Conservation (phyloP, 225 moss, liverwort and hornwort species). For the Sphagnum tenellum region DNA sequence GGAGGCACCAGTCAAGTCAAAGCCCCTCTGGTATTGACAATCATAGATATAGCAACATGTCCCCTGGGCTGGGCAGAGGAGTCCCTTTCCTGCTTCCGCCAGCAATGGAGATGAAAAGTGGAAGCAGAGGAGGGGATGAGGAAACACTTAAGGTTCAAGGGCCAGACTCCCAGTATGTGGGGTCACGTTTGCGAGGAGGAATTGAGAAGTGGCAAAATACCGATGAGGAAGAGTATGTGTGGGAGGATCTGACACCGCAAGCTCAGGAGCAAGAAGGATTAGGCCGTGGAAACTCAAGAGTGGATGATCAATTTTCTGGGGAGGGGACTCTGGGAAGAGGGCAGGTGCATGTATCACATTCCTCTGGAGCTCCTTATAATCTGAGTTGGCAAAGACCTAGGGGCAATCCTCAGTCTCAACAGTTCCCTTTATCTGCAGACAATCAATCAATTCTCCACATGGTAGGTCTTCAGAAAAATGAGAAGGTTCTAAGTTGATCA, state of each 20-base stretch:
- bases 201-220: constrained; percentile 69
- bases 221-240: constrained; percentile 87
- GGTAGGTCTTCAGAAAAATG: constrained; percentile 17
- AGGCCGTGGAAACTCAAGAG: constrained; percentile 22
- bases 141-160: constrained; percentile 3
- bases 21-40: constrained; percentile 51
- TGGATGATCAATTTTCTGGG: constrained; percentile 45
- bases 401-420: constrained; percentile 34
- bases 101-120: constrained; percentile 24
- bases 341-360: constrained; percentile 40
- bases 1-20: constrained; percentile 38
- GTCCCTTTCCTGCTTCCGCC: constrained; percentile 36
- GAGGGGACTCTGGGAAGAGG: constrained; percentile 36
- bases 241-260: constrained; percentile 87
- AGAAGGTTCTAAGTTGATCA: no score
- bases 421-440: constrained; percentile 24
- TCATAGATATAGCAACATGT: constrained; percentile 53
- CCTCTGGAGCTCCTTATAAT: constrained; percentile 48
- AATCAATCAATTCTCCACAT: constrained; percentile 55
- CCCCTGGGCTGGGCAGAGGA: constrained; percentile 71
- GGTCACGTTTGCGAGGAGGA: constrained; percentile 6
- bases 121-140: constrained; percentile 34
- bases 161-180: constrained; percentile 4
- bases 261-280: constrained; percentile 40
- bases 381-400: constrained; percentile 50